These are phyloP conservation scores for Fusarium mangiferae DNA, from an alignment of 2,329 filamentous ascomycete species.

Conservation along the genomic window DNA sequence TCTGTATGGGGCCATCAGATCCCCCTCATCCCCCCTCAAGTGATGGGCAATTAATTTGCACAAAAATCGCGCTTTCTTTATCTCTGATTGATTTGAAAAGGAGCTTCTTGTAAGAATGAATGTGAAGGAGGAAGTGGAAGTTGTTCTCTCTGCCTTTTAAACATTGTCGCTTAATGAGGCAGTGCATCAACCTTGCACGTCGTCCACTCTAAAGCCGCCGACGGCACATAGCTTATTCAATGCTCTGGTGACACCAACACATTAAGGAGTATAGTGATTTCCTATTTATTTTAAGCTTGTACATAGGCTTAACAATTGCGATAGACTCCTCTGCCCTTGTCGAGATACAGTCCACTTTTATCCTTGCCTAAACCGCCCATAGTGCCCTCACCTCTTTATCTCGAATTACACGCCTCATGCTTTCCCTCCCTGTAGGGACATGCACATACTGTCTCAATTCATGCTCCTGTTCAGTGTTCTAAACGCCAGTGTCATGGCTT, in stretches of 20 bases:
- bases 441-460: background rate
- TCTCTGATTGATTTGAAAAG: background rate
- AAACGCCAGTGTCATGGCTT: background rate
- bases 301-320: background rate
- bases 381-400: background rate
- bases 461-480: background rate
- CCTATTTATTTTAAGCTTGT: background rate
- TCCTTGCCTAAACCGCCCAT: background rate
- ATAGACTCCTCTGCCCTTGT: background rate
- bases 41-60: background rate
- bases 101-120: background rate
- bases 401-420: background rate
- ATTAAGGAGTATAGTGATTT: background rate
- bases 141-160: constrained; percentile 8
- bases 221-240: background rate
- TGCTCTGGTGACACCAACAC: background rate
- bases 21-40: constrained; percentile 17
- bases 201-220: background rate
- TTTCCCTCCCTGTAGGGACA: background rate
- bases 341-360: background rate
- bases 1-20: constrained; percentile 12
- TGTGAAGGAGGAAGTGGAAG: background rate
- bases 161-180: constrained; percentile 10
- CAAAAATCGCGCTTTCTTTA: constrained; percentile 3
- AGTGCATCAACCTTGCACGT: constrained; percentile 16